Evolutionary conservation across 2,329 filamentous ascomycete genomes (phyloP), one percentile per base, ranked within the genome.

Genomic region (Trichoderma sp.): DNA sequence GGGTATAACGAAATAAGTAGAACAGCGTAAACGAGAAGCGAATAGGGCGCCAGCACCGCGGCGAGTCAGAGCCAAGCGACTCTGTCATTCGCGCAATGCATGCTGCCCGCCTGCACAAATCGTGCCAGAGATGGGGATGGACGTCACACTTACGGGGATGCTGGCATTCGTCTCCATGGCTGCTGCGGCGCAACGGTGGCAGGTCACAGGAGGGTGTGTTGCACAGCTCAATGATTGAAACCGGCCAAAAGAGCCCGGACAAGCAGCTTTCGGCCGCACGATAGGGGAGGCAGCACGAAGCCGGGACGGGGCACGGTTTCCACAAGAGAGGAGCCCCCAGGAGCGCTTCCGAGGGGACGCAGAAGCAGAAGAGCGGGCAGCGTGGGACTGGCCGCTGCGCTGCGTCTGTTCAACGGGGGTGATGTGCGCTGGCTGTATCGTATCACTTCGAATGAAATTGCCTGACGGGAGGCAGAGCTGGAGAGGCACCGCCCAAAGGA

Each of bases 291-390:
- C 27, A 14, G 8, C 33, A 59, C 31, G 35, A 37, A 11, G 31
- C 21, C 57, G 35, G 57, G 57, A 43, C 43, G 59, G 49, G 40
- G 33, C 43, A 33, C 57, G n/a, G 63, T 58, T 66, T 66, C 63
- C 63, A 67, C 63, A 11, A 53, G 43, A 56, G 53, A 57, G 40
- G 37, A 47, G 13, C 63, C 63, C 43, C 37, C 52, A 58, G 63
- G 63, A 67, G 63, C 55, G 29, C 29, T 58, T 58, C 63, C 63
- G 63, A 58, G 29, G 49, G 63, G 63, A 53, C 43, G 53, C 55
- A 47, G 63, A 58, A 58, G 63, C 63, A 40, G 58, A n/a, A 52
- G 52, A 67, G 63, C 63, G 63, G 63, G 63, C 63, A 62, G 43
- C 57, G 57, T 62, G 43, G 60, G 60, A 37, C 60, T 47, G 60